phyloP scores from a whole-genome alignment of 1,284 basidiomycete species.

The Grifola frondosa region DNA sequence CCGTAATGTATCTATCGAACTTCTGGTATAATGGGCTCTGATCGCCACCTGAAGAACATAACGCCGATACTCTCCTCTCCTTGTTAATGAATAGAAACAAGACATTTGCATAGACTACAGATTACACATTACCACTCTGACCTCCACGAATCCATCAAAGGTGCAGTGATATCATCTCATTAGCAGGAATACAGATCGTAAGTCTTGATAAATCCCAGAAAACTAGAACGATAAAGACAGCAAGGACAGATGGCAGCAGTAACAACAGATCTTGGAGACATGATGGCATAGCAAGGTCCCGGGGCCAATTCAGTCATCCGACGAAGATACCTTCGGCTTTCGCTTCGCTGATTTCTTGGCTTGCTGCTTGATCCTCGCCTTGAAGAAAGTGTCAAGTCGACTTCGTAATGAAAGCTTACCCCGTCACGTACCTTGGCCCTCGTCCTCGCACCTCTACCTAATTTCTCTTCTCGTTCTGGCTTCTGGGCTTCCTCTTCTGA shows the following conservation, averaged over 20 bases:
- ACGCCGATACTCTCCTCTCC: too few species aligned
- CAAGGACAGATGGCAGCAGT: slow-evolving; percentile 17
- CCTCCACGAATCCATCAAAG: too few species aligned
- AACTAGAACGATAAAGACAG: slow-evolving; percentile 18
- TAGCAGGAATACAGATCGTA: too few species aligned
- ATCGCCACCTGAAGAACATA: too few species aligned
- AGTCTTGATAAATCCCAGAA: too few species aligned
- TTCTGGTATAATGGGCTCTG: too few species aligned
- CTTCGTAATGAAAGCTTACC: neutral
- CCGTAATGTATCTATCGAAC: too few species aligned
- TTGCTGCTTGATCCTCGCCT: slow-evolving; percentile 19
- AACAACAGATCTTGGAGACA: slow-evolving; percentile 13
- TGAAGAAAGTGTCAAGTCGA: neutral
- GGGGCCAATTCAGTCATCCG: slow-evolving; percentile 16
- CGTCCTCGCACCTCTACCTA: slow-evolving; percentile 42
- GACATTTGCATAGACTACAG: too few species aligned
- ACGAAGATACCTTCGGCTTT: slow-evolving; percentile 13
- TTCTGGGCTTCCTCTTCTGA: slow-evolving; percentile 29
- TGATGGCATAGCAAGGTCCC: neutral
- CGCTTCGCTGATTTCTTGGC: slow-evolving; percentile 20
- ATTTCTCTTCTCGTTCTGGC: slow-evolving; percentile 33
- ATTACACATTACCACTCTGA: too few species aligned
- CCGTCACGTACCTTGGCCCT: slow-evolving; percentile 41
- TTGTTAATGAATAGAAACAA: too few species aligned
- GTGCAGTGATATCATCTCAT: too few species aligned